Percentiles rank a stretch among this genome's conserved stretches.
Conservation (phyloP, 306 rosid species). For the Medicago lupulina region DNA sequence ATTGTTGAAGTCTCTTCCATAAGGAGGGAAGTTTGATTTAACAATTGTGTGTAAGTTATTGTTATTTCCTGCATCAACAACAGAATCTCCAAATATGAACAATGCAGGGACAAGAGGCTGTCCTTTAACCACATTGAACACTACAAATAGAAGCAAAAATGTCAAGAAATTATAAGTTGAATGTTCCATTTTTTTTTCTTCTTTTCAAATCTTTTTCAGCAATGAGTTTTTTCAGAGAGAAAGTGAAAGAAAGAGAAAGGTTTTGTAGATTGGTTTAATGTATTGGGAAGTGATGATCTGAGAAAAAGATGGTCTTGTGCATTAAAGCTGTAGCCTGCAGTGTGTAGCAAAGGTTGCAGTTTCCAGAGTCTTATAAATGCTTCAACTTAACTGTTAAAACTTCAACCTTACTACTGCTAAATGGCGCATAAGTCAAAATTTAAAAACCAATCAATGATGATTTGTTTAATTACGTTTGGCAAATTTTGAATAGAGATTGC, state of each 20-base stretch:
- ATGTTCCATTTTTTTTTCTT: slow-evolving; percentile 40
- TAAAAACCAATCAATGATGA: slow-evolving; percentile 12
- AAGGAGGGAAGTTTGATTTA: slow-evolving; percentile 76
- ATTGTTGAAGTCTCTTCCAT: slow-evolving; percentile 75
- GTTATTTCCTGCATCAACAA: slow-evolving; percentile 77
- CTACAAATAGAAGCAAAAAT: slow-evolving; percentile 42
- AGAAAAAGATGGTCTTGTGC: slow-evolving; percentile 23
- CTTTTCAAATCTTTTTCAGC: slow-evolving; percentile 25
- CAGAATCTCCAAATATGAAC: slow-evolving; percentile 86
- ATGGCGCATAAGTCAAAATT: slow-evolving; percentile 24
- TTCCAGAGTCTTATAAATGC: slow-evolving; percentile 48
- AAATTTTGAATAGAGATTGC: slow-evolving; percentile 1
- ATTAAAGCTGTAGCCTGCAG: slow-evolving; percentile 36
- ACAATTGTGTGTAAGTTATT: slow-evolving; percentile 57
- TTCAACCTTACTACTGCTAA: slow-evolving; percentile 22
- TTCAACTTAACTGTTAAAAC: slow-evolving; percentile 24
- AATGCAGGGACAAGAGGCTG: slow-evolving; percentile 79
- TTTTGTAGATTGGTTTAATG: slow-evolving; percentile 34
- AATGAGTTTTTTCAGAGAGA: slow-evolving; percentile 35
- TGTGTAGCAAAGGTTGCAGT: slow-evolving; percentile 31
- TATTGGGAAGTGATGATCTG: slow-evolving; percentile 42
- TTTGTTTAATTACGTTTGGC: slow-evolving; percentile 35
- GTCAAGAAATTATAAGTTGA: slow-evolving; percentile 41
- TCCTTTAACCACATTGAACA: slow-evolving; percentile 50
- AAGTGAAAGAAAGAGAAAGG: slow-evolving; percentile 5